These are phyloP conservation scores for Barnettozyma hawaiiensis DNA, from an alignment of 1,139 yeast species.

Conservation along the genomic window DNA sequence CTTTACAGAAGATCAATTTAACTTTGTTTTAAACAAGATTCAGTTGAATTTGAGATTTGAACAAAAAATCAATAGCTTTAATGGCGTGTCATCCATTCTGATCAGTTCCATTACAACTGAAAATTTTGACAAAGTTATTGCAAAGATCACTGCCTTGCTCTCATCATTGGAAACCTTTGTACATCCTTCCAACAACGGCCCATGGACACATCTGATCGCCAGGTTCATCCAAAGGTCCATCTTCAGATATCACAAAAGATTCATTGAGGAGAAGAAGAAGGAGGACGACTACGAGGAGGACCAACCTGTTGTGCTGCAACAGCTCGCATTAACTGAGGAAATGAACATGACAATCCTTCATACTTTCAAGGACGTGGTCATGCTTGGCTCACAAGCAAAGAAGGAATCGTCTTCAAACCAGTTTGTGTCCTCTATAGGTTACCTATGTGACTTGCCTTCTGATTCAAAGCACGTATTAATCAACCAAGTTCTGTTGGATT, in stretches of 20 bases:
- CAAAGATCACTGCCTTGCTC: slow-evolving; percentile 47
- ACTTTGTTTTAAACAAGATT: slow-evolving; percentile 46
- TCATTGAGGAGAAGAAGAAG: slow-evolving; percentile 46
- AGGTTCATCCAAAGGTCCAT: slow-evolving; percentile 53
- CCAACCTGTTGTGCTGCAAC: slow-evolving; percentile 33
- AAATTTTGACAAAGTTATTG: slow-evolving; percentile 45
- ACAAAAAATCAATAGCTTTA: slow-evolving; percentile 47
- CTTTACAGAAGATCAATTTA: slow-evolving; percentile 55
- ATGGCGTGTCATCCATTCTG: slow-evolving; percentile 58
- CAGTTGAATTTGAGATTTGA: slow-evolving; percentile 45
- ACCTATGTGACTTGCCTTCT: slow-evolving; percentile 62
- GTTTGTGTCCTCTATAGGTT: slow-evolving; percentile 56
- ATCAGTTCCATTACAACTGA: slow-evolving; percentile 60
- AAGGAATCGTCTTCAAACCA: slow-evolving; percentile 50
- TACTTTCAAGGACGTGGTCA: slow-evolving; percentile 50
- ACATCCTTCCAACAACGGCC: slow-evolving; percentile 88
- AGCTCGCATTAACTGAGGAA: slow-evolving; percentile 40
- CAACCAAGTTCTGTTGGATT: slow-evolving; percentile 63
- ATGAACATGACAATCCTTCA: slow-evolving; percentile 40
- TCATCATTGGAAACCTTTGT: slow-evolving; percentile 78
- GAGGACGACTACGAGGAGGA: too few relatives aligned
- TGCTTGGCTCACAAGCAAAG: slow-evolving; percentile 79
- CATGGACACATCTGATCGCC: slow-evolving; percentile 74
- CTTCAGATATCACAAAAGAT: slow-evolving; percentile 55
- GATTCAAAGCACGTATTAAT: slow-evolving; percentile 40